phyloP scores from a whole-genome alignment of 2,329 filamentous ascomycete genomes.

The Penicillium sp. region DNA sequence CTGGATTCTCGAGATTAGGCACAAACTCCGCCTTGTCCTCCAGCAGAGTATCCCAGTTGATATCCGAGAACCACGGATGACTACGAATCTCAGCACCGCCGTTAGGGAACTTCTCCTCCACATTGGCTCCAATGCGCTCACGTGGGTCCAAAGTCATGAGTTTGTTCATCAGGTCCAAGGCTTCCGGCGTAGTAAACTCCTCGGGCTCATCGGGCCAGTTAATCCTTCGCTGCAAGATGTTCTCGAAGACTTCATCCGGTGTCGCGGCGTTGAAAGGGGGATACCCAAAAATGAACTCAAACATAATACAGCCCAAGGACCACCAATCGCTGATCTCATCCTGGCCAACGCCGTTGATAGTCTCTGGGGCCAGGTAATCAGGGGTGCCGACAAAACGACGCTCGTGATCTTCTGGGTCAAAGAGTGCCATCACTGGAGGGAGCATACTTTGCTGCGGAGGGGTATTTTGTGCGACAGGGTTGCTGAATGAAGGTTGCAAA shows the following conservation, averaged over 20 bases:
- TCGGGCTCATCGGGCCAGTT: conserved; percentile 86
- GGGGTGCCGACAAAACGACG: conserved; percentile 93
- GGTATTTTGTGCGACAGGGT: conserved; percentile 38
- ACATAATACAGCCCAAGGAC: conserved; percentile 97
- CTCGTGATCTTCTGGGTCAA: conserved; percentile 90
- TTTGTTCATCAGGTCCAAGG: conserved; percentile 90
- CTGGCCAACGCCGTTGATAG: conserved; percentile 89
- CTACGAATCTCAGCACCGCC: conserved; percentile 87
- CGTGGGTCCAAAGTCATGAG: conserved; percentile 80
- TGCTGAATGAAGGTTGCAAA: conserved; percentile 58
- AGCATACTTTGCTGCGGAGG: conserved; percentile 67
- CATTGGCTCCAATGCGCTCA: conserved; percentile 78
- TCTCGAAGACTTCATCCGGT: conserved; percentile 92
- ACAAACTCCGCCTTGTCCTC: conserved; percentile 96
- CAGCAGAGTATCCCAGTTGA: conserved; percentile 87
- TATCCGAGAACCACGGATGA: conserved; percentile 80
- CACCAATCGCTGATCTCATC: conserved; percentile 99
- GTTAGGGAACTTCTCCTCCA: conserved; percentile 71
- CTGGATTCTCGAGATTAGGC: conserved; percentile 83
- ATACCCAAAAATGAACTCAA: conserved; percentile 89
- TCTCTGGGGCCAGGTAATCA: conserved; percentile 94
- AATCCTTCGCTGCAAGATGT: conserved; percentile 83
- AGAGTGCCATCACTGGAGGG: conserved; percentile 88
- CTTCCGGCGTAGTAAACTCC: conserved; percentile 74
- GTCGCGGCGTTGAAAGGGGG: conserved; percentile 89